Evolutionary conservation across 352 stramenopile species (phyloP).

Genomic region (Globisporangium abappressorium): DNA sequence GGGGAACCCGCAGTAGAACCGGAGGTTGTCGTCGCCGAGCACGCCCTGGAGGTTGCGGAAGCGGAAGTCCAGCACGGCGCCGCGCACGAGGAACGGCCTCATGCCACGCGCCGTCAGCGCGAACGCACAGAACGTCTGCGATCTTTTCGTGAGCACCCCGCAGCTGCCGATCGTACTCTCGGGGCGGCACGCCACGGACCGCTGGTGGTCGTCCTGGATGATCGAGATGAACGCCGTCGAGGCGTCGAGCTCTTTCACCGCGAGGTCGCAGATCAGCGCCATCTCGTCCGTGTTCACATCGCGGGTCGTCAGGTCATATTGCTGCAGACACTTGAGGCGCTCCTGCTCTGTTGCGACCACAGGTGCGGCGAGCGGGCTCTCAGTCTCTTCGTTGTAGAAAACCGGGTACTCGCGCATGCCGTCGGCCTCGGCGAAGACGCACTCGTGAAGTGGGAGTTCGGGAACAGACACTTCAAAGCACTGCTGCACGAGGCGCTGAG

Average conservation of each 20-base stretch:
- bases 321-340: constrained; percentile 29
- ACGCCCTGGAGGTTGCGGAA: constrained; percentile 49
- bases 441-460: constrained; percentile 36
- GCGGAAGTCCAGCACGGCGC: constrained; percentile 44
- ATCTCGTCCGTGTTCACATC: constrained; percentile 32
- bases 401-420: constrained; percentile 41
- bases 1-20: constrained; percentile 48
- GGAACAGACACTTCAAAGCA: constrained; percentile 52
- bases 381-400: constrained; percentile 41
- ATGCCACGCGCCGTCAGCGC: constrained; percentile 20
- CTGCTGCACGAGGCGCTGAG: constrained; percentile 54
- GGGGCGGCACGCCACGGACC: constrained; percentile 18
- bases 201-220: constrained; percentile 30
- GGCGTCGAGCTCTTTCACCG: constrained; percentile 45
- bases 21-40: constrained; percentile 22
- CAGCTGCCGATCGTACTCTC: neutral
- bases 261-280: constrained; percentile 49
- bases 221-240: constrained; percentile 31
- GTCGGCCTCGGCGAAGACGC: constrained; percentile 43
- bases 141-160: constrained; percentile 19
- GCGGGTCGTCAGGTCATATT: constrained; percentile 21
- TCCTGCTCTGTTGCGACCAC: constrained; percentile 24
- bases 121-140: constrained; percentile 40
- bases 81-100: constrained; percentile 44
- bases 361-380: constrained; percentile 23